Percentiles rank a stretch among this genome's conserved stretches.
Conservation (phyloP, 1,139 yeast species). For the Yamadazyma membranifaciens region DNA sequence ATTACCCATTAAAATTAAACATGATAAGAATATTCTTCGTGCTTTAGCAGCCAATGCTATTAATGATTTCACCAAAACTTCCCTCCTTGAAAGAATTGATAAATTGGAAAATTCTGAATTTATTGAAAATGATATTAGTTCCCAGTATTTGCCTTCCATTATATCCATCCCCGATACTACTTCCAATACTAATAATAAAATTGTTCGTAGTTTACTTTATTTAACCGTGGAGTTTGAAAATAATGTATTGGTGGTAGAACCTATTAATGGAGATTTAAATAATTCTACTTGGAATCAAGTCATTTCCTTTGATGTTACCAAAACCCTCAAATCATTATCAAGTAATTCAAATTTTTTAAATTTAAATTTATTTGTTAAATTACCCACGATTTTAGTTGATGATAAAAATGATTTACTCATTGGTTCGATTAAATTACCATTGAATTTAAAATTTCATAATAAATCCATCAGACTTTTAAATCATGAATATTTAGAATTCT, state of each 20-base stretch:
- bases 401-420: slow-evolving; percentile 37
- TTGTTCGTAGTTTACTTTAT: slow-evolving; percentile 59
- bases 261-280: slow-evolving; percentile 63
- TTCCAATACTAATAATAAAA: slow-evolving; percentile 26
- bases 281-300: slow-evolving; percentile 74
- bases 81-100: slow-evolving; percentile 31
- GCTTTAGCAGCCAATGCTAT: slow-evolving; percentile 52
- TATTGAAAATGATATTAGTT: slow-evolving; percentile 33
- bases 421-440: slow-evolving; percentile 44
- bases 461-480: slow-evolving; percentile 41
- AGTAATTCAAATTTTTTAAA: slow-evolving; percentile 45
- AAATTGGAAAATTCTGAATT: slow-evolving; percentile 23
- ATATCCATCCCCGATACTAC: slow-evolving; percentile 52
- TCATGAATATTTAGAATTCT: slow-evolving; percentile 47
- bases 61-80: slow-evolving; percentile 35
- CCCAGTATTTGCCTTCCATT: slow-evolving; percentile 62
- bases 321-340: slow-evolving; percentile 29
- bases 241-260: slow-evolving; percentile 80
- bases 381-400: slow-evolving; percentile 66
- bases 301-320: slow-evolving; percentile 87
- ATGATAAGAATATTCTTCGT: slow-evolving; percentile 49
- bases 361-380: slow-evolving; percentile 71
- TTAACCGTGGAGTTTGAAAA: slow-evolving; percentile 77
- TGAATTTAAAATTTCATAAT: slow-evolving; percentile 38
- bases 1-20: slow-evolving; percentile 60